Base-by-base conservation (phyloP, 768 basidiomycete genomes). In the Lentinula boryana region DNA sequence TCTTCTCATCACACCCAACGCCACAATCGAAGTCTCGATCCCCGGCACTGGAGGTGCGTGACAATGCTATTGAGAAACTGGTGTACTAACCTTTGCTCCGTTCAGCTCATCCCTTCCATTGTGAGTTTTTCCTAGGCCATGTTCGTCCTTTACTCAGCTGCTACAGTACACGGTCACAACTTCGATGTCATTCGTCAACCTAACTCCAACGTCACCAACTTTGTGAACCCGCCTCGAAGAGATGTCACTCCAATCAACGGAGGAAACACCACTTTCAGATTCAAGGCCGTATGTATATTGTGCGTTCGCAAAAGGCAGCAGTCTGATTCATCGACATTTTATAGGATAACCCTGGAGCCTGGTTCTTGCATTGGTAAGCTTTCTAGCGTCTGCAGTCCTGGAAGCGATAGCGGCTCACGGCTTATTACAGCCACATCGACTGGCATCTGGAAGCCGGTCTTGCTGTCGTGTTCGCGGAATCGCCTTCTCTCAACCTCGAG, bases 281-380 rank as follows among this genome's bases (percentile, higher is more conserved):
- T 73, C 71, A 64, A 21, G 67, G 65, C 18, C 21, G 53, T 54
- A 38, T 7, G 53, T 40, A n/a, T 12, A 23, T 10, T 48, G 33
- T 38, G 16, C 33, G 15, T 6, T 57, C 21, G 16, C 18, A 23
- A 50, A 41, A 27, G 27, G 7, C 1, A 13, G 31, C 51, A 41
- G 35, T 49, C 18, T 27, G 48, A 36, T 21, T 48, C 15, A 44
- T 38, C 5, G 16, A 16, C 10, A 7, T 38, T 33, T 64, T 64
- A 68, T 69, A 66, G 40, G 81, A 84, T 62, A 88, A 88, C 71
- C 75, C 87, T 0, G 87, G 87, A 23, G 80, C 81, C 5, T 85
- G 83, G 80, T 76, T 80, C 71, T 70, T 80, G 53, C 79, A 79
- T 58, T 75, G 75, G 75, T 76, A 40, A 50, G 67, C 56, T 43